Evolutionary conservation across 331 rosid species (phyloP), one percentile per base, ranked within the genome.

Genomic region (Pyrus hybrid): DNA sequence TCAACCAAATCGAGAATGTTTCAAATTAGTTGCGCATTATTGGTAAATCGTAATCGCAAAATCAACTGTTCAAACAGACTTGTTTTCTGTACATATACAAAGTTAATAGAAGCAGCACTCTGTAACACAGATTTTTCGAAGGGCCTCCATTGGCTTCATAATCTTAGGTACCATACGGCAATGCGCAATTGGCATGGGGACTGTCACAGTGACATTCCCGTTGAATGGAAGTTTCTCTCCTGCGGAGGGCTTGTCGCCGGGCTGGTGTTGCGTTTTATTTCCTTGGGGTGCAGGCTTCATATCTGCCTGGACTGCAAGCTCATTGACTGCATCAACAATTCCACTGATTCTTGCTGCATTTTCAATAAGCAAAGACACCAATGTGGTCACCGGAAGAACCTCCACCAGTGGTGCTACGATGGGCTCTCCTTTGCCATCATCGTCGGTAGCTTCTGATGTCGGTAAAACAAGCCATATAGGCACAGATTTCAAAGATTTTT

Each of bases 361-460:
- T 85, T 91, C 96, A 45, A 47, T 75, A 35, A 88, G 70, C 80
- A 93, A 77, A 47, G 98, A 88, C 45, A 86, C 76, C 29, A 80
- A 75, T 4, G 94, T 86, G 5, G 83, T 85, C 35, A 90, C 82
- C 68, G 88, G 91, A 75, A 93, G 41, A 20, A 86, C 33, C 68
- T 85, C 88, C 85, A 84, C 74, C 2, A 89, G 76, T 73, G 83
- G 63, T 54, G 68, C 75, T 23, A 53, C 53, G 62, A 30, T 7
- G 47, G 56, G n/a, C 43, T 11, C 26, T 13, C 6, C 47, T 5
- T 16, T 22, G 51, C 71, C 11, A 6, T 47, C 63, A 12, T 54
- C 32, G 8, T 54, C 32, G 32, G 53, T 30, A 8, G 56, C 78
- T 8, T 33, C 41, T 5, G 22, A 16, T 65, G 71, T 66, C 3